Evolutionary conservation across 371 early-diverging fungal genomes (phyloP).

Genomic region (Apophysomyces elegans): DNA sequence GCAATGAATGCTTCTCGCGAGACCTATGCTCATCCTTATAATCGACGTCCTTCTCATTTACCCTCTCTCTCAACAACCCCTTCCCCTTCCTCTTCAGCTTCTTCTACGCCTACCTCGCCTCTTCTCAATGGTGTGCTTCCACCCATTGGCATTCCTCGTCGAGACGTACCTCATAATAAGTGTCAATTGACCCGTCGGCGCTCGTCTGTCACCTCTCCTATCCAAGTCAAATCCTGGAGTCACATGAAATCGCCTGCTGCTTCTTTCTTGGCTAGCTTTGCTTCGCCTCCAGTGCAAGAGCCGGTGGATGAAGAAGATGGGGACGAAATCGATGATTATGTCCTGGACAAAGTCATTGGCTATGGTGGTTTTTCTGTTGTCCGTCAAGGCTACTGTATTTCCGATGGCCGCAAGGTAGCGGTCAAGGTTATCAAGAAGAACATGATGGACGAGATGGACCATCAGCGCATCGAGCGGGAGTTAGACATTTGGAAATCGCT

Average conservation of each 20-base stretch:
- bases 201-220: conserved; percentile 20
- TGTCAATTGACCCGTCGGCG: conserved; percentile 22
- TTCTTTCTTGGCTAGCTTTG: conserved; percentile 62
- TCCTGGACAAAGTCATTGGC: conserved; percentile 62
- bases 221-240: conserved; percentile 48
- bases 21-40: neutral
- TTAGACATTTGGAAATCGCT: conserved; percentile 73
- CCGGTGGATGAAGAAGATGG: conserved; percentile 50
- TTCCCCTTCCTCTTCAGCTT: conserved; percentile 24
- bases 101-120: conserved; percentile 9
- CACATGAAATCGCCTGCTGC: conserved; percentile 64
- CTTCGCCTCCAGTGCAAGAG: conserved; percentile 31
- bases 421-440: conserved; percentile 59
- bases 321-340: conserved; percentile 71
- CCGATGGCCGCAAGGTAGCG: conserved; percentile 47
- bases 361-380: conserved; percentile 73
- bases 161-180: conserved; percentile 18
- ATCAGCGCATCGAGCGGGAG: conserved; percentile 52
- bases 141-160: conserved; percentile 6
- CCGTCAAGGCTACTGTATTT: conserved; percentile 55
- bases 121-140: conserved; percentile 10
- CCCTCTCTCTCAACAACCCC: conserved; percentile 18
- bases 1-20: too few species aligned
- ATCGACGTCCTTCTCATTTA: conserved; percentile 11
- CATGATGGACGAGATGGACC: conserved; percentile 17